Conservation (phyloP, 345 rosid species). For the Rhizophora mangle region DNA sequence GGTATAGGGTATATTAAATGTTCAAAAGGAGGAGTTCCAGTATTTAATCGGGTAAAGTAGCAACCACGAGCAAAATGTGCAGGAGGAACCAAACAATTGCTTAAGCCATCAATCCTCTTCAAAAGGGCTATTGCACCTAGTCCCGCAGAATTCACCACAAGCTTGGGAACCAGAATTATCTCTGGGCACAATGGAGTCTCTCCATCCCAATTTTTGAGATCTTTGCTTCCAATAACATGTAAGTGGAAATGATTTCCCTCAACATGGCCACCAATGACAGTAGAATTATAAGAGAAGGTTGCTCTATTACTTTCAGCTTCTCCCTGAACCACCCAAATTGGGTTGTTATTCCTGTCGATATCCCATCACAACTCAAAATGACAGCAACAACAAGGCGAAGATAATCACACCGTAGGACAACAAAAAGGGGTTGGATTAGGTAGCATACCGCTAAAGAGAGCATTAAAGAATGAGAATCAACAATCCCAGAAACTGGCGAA, state of each 20-base stretch:
- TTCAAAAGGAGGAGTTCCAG: constrained; percentile 50
- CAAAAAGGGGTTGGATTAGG: background rate
- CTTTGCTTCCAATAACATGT: constrained; percentile 45
- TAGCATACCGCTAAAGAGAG: constrained; percentile 65
- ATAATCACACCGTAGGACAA: background rate
- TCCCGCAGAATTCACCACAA: constrained; percentile 83
- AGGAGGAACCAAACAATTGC: constrained; percentile 41
- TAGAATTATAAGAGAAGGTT: constrained; percentile 72
- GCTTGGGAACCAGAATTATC: constrained; percentile 56
- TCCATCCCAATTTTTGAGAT: constrained; percentile 44
- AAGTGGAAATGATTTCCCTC: constrained; percentile 55
- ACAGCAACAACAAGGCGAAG: background rate
- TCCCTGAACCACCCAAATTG: constrained; percentile 58
- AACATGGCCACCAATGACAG: constrained; percentile 59
- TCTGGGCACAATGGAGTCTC: constrained; percentile 36
- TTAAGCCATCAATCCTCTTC: constrained; percentile 57
- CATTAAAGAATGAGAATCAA: constrained; percentile 83
- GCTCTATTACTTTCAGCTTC: constrained; percentile 68
- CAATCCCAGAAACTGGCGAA: constrained; percentile 74
- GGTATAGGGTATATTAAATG: constrained; percentile 84
- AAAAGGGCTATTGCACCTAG: constrained; percentile 68
- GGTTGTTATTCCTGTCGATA: constrained; percentile 35
- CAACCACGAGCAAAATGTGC: constrained; percentile 77
- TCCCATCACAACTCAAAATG: constrained; percentile 34
- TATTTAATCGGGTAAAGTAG: constrained; percentile 62